These are phyloP conservation scores for Penicillium decumbens DNA, from an alignment of 2,329 filamentous ascomycete species.

Conservation along the genomic window DNA sequence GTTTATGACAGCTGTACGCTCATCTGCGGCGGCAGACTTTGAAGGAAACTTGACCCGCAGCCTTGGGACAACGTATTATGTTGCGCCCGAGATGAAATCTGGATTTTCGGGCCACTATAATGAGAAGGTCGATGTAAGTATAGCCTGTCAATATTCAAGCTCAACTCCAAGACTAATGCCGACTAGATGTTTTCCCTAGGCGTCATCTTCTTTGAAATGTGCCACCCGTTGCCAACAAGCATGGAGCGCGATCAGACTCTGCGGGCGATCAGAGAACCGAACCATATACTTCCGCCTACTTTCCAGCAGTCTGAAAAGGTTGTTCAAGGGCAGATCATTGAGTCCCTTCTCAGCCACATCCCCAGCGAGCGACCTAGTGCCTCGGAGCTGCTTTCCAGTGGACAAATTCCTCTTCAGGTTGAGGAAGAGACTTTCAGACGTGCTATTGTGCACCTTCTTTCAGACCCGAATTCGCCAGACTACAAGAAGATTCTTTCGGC, in stretches of 20 bases:
- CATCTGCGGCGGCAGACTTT: conserved; percentile 35
- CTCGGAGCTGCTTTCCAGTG: conserved; percentile 74
- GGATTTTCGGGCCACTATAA: conserved; percentile 73
- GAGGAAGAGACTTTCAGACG: conserved; percentile 87
- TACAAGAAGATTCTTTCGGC: conserved; percentile 86
- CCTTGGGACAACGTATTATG: conserved; percentile 78
- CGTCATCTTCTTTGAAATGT: conserved; percentile 99
- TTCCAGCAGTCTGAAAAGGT: conserved; percentile 66
- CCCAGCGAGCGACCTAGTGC: conserved; percentile 79
- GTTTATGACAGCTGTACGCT: conserved; percentile 39
- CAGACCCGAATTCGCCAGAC: conserved; percentile 78
- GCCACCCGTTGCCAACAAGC: conserved; percentile 56
- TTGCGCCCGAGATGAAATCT: conserved; percentile 84
- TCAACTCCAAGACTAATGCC: conserved; percentile 9
- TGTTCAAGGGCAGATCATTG: conserved; percentile 70
- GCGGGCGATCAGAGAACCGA: conserved; percentile 61
- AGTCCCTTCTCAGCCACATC: conserved; percentile 73
- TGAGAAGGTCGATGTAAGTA: conserved; percentile 78
- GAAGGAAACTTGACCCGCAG: conserved; percentile 49
- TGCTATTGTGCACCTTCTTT: conserved; percentile 68
- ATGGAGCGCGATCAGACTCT: conserved; percentile 65
- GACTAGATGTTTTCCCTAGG: conserved; percentile 84
- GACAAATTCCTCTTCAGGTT: conserved; percentile 83
- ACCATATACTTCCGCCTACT: conserved; percentile 65
- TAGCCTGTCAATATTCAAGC: not conserved